Evolutionary conservation across 2,329 filamentous ascomycete species (phyloP), one percentile per base, ranked within the genome.

Genomic region (Neopestalotiopsis rosae): DNA sequence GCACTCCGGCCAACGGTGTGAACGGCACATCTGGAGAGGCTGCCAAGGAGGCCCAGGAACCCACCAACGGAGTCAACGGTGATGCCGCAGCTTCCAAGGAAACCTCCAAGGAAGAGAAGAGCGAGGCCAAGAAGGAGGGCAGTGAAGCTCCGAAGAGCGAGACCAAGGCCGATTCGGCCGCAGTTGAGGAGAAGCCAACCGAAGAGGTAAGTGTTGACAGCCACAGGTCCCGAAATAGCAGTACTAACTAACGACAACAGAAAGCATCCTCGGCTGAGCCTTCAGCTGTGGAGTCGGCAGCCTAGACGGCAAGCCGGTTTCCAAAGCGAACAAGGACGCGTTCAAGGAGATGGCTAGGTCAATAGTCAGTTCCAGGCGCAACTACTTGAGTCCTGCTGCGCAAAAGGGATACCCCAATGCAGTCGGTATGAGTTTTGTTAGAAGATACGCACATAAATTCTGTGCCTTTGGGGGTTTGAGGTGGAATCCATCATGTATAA

Each of bases 1-100:
- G 80, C 9, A 76, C 75, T 13, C 71, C 71, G 14, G 77, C 83
- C 7, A 86, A 87, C 70, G 84, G 84, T 24, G 82, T 87, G 2
- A 88, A 88, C 45, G 84, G 86, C 69, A 79, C 81, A 17, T 72
- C 81, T 12, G 78, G 79, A 73, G 65, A 69, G 56, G 42, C 71
- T 24, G 61, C 75, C 4, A 78, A 78, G 52, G 72, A 72, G 14
- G 74, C 74, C 7, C 80, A 81, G 69, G 78, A 80, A 66, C 72
- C 74, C 12, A 76, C 74, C 76, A 79, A 81, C 65, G 75, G 74
- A 68, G 69, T 72, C 59, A 80, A 79, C 66, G 72, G 76, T 20
- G 77, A 79, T 38, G 67, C 69, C 38, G 78, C 78, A 49, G 72
- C 77, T 68, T 63, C 69, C 58, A 78, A 79, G 69, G 73, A 74